Percentiles rank a stretch among this genome's conserved stretches.
phyloP scores from a whole-genome alignment of 371 early-diverging fungal species.

The Saksenaea vasiformis region DNA sequence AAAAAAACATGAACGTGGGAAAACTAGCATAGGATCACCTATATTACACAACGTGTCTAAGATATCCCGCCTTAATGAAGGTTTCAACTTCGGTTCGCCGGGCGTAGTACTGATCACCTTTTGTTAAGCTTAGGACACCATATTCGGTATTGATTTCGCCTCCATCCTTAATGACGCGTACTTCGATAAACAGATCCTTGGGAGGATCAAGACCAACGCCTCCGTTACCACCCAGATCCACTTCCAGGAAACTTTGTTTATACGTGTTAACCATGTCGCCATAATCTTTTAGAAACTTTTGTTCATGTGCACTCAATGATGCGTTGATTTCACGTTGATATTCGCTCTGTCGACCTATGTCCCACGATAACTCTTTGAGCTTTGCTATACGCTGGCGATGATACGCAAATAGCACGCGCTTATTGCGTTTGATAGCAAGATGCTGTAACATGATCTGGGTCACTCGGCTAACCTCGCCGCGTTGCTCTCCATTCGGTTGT shows the following conservation, averaged over 20 bases:
- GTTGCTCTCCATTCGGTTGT: slow-evolving; percentile 1
- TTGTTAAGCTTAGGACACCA: slow-evolving; percentile 71
- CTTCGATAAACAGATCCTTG: slow-evolving; percentile 83
- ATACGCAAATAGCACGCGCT: slow-evolving; percentile 89
- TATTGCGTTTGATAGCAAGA: slow-evolving; percentile 71
- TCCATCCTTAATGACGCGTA: slow-evolving; percentile 84
- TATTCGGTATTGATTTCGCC: slow-evolving; percentile 88
- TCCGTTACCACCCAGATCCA: slow-evolving; percentile 77
- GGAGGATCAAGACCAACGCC: slow-evolving; percentile 81
- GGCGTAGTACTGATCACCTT: slow-evolving; percentile 83
- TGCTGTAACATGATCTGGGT: slow-evolving; percentile 56
- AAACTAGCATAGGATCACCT: neutral
- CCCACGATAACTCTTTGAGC: slow-evolving; percentile 79
- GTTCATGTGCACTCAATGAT: slow-evolving; percentile 66
- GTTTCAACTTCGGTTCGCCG: slow-evolving; percentile 87
- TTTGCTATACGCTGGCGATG: slow-evolving; percentile 74
- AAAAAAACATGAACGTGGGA: neutral
- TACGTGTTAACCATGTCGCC: slow-evolving; percentile 63
- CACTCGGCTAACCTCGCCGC: slow-evolving; percentile 26
- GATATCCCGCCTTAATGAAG: slow-evolving; percentile 81
- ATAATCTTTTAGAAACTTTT: slow-evolving; percentile 65
- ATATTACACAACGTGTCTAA: slow-evolving; percentile 54
- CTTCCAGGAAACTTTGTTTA: slow-evolving; percentile 63
- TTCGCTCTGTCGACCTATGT: slow-evolving; percentile 52
- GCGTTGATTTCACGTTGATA: slow-evolving; percentile 43